phyloP scores from a whole-genome alignment of 768 basidiomycete genomes.

The Mycena vulgaris region DNA sequence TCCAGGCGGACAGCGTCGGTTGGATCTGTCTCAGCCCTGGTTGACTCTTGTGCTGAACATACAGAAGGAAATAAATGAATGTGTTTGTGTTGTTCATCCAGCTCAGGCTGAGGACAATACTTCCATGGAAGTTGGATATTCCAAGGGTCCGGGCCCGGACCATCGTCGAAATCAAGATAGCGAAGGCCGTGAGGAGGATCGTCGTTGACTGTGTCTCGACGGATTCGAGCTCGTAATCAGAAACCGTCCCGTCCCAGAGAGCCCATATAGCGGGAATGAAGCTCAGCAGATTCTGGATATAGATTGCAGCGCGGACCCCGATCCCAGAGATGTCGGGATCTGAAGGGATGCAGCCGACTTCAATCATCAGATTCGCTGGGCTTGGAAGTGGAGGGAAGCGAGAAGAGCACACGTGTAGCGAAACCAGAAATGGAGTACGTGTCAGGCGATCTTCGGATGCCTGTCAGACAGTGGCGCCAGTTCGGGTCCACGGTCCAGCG shows the following conservation, averaged over 20 bases:
- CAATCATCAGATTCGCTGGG: too few relatives aligned
- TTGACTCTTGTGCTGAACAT: constrained; percentile 21
- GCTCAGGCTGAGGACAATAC: constrained; percentile 25
- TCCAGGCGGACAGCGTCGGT: constrained; percentile 2
- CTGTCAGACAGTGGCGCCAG: too few relatives aligned
- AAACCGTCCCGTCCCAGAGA: constrained; percentile 39
- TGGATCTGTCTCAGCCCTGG: neutral
- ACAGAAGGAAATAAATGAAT: constrained; percentile 23
- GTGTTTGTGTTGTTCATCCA: too few relatives aligned
- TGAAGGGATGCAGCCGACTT: constrained; percentile 5
- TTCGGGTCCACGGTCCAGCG: too few relatives aligned
- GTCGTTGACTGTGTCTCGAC: constrained; percentile 20
- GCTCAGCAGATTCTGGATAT: constrained; percentile 42
- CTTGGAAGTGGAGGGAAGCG: too few relatives aligned
- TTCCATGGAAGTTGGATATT: constrained; percentile 15
- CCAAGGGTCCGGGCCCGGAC: constrained; percentile 1
- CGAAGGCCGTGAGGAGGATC: constrained; percentile 29
- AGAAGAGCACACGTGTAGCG: too few relatives aligned
- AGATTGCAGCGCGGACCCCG: too few relatives aligned
- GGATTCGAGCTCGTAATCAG: constrained; percentile 29
- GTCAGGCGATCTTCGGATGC: too few relatives aligned
- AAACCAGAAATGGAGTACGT: too few relatives aligned
- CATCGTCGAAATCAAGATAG: constrained; percentile 16
- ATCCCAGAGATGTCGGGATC: constrained; percentile 39
- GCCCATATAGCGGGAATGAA: constrained; percentile 42